Base-by-base conservation (phyloP, 345 rosid species). In the Ailanthus altissimus region DNA sequence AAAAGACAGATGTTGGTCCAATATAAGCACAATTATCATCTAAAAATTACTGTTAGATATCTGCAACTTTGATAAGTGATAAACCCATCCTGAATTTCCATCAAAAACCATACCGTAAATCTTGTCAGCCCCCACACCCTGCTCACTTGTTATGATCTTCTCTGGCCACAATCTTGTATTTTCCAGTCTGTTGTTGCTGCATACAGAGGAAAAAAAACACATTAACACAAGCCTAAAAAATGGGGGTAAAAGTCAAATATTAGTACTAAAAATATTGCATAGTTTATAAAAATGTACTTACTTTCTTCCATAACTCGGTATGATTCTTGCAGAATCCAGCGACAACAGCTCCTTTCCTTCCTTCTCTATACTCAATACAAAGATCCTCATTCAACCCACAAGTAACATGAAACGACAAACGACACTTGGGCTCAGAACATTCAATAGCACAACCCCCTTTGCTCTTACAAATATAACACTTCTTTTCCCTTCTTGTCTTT, bases 121-220 rank as follows among this genome's bases (percentile, higher is more conserved):
- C 45, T 36, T 54, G 3, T 50, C 12, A 20, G 56, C 51, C 64
- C 59, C 26, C 59, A 1, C 20, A 25, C 75, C 67, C 66, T 61
- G 56, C 15, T 81, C 84, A 83, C 80, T 81, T 82, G 43, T 28
- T 82, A 62, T 76, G 79, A 77, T 87, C 79, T 54, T 86, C 86
- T 80, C 92, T 89, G 3, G 99, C 97, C 26, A 93, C 99, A 78
- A 93, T 96, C 97, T 84, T 96, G 94, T 88, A 96, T 85, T 91
- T 96, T 23, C 99, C 99, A 49, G 97, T 90, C 75, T 79, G 85
- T 73, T 91, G 94, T 88, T 92, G 99, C 99, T 96, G 94, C 85
- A 69, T 32, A 82, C 25, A 78, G 49, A 60, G 72, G 49, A 60
- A 72, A 77, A 77, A 83, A 42, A 3, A 1, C 69, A 74, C 13